Evolutionary conservation across 2,329 filamentous ascomycete species (phyloP).

Genomic region (Penicillium thymicola): DNA sequence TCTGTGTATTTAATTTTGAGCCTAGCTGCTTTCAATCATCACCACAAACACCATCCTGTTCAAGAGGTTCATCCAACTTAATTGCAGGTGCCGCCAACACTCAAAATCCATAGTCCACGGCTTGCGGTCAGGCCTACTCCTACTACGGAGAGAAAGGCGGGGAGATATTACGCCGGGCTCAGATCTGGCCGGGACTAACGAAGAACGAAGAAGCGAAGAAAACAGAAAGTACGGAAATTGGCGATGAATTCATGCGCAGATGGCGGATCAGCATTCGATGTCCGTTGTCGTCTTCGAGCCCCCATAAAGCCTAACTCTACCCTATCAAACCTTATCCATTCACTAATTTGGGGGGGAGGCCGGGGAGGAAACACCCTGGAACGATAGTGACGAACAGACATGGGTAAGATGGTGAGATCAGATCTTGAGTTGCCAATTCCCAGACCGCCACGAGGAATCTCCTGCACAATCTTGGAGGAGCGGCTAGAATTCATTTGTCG

Average conservation of each 20-base stretch:
- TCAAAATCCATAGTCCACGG: neutral
- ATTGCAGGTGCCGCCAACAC: neutral
- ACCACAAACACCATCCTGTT: neutral
- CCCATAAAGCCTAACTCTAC: neutral
- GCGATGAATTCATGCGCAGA: neutral
- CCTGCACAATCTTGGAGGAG: neutral
- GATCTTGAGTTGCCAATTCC: neutral
- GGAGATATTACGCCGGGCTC: neutral
- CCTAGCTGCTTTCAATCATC: neutral
- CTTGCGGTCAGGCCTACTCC: neutral
- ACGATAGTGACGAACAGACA: neutral
- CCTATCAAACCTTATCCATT: neutral
- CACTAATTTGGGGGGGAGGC: neutral
- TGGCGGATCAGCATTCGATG: neutral
- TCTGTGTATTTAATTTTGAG: neutral
- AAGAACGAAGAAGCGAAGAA: no score
- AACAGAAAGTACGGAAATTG: neutral
- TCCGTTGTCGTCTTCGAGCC: neutral
- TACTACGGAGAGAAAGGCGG: neutral
- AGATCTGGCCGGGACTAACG: no score
- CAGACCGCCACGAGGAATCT: conserved; percentile 1
- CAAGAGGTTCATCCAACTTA: neutral
- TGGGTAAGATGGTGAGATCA: neutral
- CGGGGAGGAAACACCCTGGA: neutral
- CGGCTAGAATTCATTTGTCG: neutral